phyloP scores from a whole-genome alignment of 805 yeast genomes.

The Starmerella stellata region DNA sequence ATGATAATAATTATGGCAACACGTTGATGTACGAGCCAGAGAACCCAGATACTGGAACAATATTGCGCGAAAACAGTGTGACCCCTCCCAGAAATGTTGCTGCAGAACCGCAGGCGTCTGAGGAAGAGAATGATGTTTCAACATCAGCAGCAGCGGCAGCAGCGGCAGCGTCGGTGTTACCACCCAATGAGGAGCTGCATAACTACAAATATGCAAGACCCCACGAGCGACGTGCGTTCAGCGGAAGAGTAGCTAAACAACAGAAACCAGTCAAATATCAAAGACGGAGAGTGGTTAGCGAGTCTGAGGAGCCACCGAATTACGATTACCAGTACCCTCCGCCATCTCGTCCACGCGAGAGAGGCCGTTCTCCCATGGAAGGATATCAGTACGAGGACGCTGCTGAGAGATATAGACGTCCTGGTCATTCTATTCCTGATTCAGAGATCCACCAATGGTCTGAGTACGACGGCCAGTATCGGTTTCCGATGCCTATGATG shows the following conservation, averaged over 20 bases:
- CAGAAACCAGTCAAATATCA: not conserved
- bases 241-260: not conserved
- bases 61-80: no score
- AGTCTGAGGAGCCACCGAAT: not conserved
- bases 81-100: not conserved
- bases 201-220: no score
- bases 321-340: not conserved
- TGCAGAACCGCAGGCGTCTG: not conserved
- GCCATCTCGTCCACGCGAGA: no score
- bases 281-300: not conserved
- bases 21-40: not conserved
- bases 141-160: not conserved
- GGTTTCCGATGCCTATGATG: not conserved
- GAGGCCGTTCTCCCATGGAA: no score
- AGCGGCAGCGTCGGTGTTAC: no score
- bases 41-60: no score
- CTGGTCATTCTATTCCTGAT: not conserved
- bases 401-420: not conserved
- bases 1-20: not conserved
- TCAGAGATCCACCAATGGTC: not conserved
- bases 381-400: no score
- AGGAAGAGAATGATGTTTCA: no score
- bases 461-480: not conserved
- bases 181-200: no score
- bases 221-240: not conserved